Percentiles rank a stretch among this genome's conserved stretches.
Evolutionary conservation across 768 basidiomycete species (phyloP).

Genomic region (Leccinellum rugosiceps): DNA sequence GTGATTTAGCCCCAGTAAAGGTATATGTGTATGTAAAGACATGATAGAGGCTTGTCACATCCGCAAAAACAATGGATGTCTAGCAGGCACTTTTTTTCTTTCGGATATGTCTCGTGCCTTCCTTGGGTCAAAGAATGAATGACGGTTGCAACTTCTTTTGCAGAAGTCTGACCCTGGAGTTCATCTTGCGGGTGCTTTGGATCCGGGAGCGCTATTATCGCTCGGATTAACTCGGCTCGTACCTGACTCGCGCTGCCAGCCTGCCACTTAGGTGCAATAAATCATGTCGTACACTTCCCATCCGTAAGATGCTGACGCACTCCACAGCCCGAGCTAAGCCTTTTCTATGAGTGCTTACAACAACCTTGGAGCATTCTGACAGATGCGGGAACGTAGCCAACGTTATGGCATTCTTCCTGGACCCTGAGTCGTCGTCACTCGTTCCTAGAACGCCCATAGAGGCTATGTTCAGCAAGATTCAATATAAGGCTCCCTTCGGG

Average conservation of each 20-base stretch:
- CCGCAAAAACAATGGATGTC: background rate
- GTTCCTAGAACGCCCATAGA: slow-evolving; percentile 4
- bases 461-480: background rate
- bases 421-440: background rate
- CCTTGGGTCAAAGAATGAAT: background rate
- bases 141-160: slow-evolving; percentile 1
- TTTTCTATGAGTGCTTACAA: background rate
- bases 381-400: background rate
- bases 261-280: background rate
- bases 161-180: slow-evolving; percentile 3
- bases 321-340: background rate
- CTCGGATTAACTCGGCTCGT: slow-evolving; percentile 11
- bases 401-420: background rate
- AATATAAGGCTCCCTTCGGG: slow-evolving; percentile 6
- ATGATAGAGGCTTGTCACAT: background rate
- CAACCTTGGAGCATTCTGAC: background rate
- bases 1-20: slow-evolving; percentile 4
- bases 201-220: slow-evolving; percentile 13
- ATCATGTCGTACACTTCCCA: background rate
- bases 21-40: background rate
- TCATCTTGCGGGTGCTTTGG: slow-evolving; percentile 11
- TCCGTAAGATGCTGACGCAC: background rate
- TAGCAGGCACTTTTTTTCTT: background rate
- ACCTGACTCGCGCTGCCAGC: background rate
- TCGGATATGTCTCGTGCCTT: slow-evolving; percentile 2